Evolutionary conservation across 352 stramenopile genomes (phyloP), one percentile per base, ranked within the genome.

Genomic region (Aphanomyces stellatus): DNA sequence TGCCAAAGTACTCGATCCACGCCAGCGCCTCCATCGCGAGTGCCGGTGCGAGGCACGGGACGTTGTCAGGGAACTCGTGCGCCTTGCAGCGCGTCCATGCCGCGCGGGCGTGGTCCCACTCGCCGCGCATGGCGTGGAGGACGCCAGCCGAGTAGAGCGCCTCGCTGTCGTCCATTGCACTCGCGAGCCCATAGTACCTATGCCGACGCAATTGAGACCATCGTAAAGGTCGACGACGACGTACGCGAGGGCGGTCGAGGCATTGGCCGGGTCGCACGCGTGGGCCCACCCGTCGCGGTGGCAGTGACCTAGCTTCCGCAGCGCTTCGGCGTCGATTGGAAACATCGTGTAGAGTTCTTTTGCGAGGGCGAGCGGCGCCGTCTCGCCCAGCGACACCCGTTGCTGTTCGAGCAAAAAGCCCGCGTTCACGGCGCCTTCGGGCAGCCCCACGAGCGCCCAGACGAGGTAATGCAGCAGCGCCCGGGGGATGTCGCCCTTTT

Each of bases 401-500:
- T 78, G 71, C 27, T 83, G 76, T 42, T 93, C 84, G 0, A 93
- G 67, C 59, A 91, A 68, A 48, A 84, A 93, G 6, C 82, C 84
- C 15, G 84, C 84, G 65, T 93, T 93, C 40, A 67, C 76, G 42
- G 80, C 78, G 2, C 76, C 84, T 33, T 86, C 76, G 71, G 88
- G 77, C 41, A 87, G 81, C 15, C 84, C 84, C 13, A 90, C 63
- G 62, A 89, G 78, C 0, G 75, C 72, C 11, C 87, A 71, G 4
- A 93, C 51, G 22, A 80, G 78, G 46, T 88, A 90, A 62, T 93
- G 73, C 17, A 93, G 67, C 48, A 85, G 89, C 31, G 82, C 79
- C 24, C 84, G 79, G 31, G 85, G 13, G 61, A 79, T 85, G 57
- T 93, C 84, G 17, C 81, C 75, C 46, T 77, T 72, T 53, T 80